These are phyloP conservation scores for Sporothrix pallida DNA, from an alignment of 2,329 filamentous ascomycete genomes.

Conservation along the genomic window DNA sequence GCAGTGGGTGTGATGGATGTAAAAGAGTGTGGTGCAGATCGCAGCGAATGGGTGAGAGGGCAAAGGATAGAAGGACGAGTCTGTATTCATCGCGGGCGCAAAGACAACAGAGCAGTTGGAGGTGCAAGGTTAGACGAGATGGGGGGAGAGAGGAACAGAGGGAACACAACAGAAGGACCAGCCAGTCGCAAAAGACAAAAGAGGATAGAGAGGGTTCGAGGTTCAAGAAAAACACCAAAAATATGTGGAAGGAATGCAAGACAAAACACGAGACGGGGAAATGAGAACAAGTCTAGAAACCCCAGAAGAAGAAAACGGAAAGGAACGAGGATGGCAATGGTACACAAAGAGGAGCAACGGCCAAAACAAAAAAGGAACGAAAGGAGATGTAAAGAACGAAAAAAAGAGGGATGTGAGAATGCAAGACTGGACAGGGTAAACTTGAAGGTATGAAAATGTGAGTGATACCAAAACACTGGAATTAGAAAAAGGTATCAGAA, in stretches of 20 bases:
- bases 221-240: background rate
- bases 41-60: background rate
- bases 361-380: background rate
- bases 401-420: background rate
- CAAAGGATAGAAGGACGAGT: background rate
- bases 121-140: slow-evolving; percentile 14
- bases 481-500: background rate
- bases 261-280: slow-evolving; percentile 21
- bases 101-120: background rate
- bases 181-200: slow-evolving; percentile 17
- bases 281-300: slow-evolving; percentile 8
- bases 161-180: slow-evolving; percentile 3
- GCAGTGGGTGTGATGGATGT: background rate
- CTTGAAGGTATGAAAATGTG: background rate
- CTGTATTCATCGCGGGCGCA: background rate
- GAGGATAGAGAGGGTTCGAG: background rate
- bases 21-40: slow-evolving; percentile 9
- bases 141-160: background rate
- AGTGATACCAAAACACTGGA: slow-evolving; percentile 13
- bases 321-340: background rate
- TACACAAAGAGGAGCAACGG: background rate
- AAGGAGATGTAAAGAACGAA: background rate
- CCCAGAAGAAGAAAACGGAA: background rate
- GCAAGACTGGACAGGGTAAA: background rate
- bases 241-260: slow-evolving; percentile 18